Evolutionary conservation across 345 rosid genomes (phyloP).

Genomic region (Populus deltoides): DNA sequence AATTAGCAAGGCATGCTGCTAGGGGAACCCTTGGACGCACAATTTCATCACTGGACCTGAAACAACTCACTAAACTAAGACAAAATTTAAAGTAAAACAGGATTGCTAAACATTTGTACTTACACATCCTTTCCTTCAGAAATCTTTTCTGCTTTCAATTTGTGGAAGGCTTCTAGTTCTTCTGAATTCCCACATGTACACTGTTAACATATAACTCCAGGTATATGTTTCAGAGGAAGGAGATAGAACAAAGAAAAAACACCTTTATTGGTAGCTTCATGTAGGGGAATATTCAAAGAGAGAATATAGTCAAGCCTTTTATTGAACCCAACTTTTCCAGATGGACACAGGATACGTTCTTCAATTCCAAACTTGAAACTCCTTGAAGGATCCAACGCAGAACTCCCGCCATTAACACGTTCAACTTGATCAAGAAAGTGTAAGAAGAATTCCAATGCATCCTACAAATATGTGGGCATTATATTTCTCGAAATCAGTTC

Average conservation of each 20-base stretch:
- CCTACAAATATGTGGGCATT: conserved; percentile 43
- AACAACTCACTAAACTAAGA: conserved; percentile 26
- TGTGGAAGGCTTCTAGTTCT: conserved; percentile 68
- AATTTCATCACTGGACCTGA: conserved; percentile 70
- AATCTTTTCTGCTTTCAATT: conserved; percentile 61
- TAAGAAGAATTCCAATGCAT: conserved; percentile 93
- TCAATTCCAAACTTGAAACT: conserved; percentile 97
- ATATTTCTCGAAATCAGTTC: neutral
- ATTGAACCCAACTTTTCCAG: conserved; percentile 89
- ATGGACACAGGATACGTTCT: conserved; percentile 81
- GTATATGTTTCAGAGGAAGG: conserved; percentile 13
- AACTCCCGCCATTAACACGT: conserved; percentile 54
- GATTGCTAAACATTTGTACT: conserved; percentile 26
- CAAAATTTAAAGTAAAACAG: conserved; percentile 15
- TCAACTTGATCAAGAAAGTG: conserved; percentile 94
- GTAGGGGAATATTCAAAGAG: conserved; percentile 85
- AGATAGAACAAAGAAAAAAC: conserved; percentile 4
- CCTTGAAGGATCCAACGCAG: conserved; percentile 77
- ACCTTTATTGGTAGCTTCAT: conserved; percentile 91
- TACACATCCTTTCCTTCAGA: conserved; percentile 74
- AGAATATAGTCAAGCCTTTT: conserved; percentile 89
- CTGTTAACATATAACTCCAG: neutral
- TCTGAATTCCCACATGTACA: conserved; percentile 49
- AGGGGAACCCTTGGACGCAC: conserved; percentile 96
- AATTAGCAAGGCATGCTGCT: conserved; percentile 85